Evolutionary conservation across 2,329 filamentous ascomycete genomes (phyloP).

Genomic region (Pestalotiopsis sp.): DNA sequence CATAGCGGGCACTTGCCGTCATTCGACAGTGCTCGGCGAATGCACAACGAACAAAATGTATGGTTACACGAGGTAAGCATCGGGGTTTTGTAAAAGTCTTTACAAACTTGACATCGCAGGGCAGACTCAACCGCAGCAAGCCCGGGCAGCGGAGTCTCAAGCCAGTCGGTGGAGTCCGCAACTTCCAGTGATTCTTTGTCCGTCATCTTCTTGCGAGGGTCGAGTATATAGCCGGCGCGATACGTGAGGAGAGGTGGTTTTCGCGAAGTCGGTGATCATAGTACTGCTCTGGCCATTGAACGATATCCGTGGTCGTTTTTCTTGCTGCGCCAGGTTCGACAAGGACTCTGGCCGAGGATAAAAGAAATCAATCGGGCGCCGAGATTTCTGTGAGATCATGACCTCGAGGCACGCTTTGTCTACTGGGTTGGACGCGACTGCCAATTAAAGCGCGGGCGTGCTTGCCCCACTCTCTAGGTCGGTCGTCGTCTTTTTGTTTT

Average conservation of each 20-base stretch:
- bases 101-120: slow-evolving; percentile 94
- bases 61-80: slow-evolving; percentile 95
- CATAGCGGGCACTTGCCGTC: slow-evolving; percentile 91
- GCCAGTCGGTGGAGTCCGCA: slow-evolving; percentile 84
- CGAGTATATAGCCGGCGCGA: neutral
- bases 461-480: neutral
- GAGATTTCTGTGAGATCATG: neutral
- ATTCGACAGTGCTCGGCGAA: slow-evolving; percentile 78
- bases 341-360: neutral
- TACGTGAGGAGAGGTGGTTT: neutral
- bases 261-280: no score
- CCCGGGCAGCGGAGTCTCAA: slow-evolving; percentile 66
- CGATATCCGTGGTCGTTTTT: neutral
- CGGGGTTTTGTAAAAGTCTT: slow-evolving; percentile 93
- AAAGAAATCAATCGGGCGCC: neutral
- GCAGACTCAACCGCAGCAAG: slow-evolving; percentile 78
- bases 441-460: slow-evolving; percentile 10
- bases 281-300: neutral
- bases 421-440: slow-evolving; percentile 13
- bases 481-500: neutral
- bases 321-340: neutral
- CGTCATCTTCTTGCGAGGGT: neutral
- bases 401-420: neutral
- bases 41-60: slow-evolving; percentile 96
- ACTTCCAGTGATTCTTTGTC: slow-evolving; percentile 39